Base-by-base conservation (phyloP, 148 eudicot genomes). In the Cornus suecica region DNA sequence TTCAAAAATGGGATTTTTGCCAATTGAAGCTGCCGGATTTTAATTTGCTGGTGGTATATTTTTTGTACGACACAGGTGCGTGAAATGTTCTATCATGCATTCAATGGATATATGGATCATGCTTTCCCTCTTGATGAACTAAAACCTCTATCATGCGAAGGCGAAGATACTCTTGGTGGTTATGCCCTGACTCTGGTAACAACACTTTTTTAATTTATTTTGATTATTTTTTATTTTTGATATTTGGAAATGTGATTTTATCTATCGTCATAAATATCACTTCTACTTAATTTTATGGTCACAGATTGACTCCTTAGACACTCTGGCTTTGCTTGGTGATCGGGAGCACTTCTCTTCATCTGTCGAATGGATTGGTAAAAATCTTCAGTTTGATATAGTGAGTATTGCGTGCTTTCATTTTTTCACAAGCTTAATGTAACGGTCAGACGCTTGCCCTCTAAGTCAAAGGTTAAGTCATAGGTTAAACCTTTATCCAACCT, bases 141-240 rank as follows among this genome's bases (percentile, higher is more conserved):
- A 73, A 91, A 81, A 80, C 99, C 99, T 68, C 81, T 91, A 70
- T 92, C 99, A 25, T 95, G 99, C 75, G 83, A 74, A 61, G 99
- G 99, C 27, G 99, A 92, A 87, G 97, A 95, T 80, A 87, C 99
- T 26, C 90, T 95, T 79, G 99, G 99, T 69, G 97, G 99, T 75
- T 95, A 95, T 82, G 99, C 97, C 54, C 81, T 95, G 65, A 95
- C 99, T 67, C 82, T 92, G 97, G 99, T 95, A 83, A 87, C 73
- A 68, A 1, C 42, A 52, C 27, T 28, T 54, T 41, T 64, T 26
- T 65, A 26, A 32, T 26, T 65, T 32, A 32, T 26, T 65, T 34
- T 25, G n/a, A 27, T 32, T 16, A 42, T 1, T 16, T 48, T 16
- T 16, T 3, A 7, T 7, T 58, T 22, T 58, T 58, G 8, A n/a